A percentile compares a stretch with the other conserved stretches of the same genome.
These are phyloP conservation scores for Fusarium redolens DNA, from an alignment of 2,329 filamentous ascomycete genomes.

Conservation along the genomic window DNA sequence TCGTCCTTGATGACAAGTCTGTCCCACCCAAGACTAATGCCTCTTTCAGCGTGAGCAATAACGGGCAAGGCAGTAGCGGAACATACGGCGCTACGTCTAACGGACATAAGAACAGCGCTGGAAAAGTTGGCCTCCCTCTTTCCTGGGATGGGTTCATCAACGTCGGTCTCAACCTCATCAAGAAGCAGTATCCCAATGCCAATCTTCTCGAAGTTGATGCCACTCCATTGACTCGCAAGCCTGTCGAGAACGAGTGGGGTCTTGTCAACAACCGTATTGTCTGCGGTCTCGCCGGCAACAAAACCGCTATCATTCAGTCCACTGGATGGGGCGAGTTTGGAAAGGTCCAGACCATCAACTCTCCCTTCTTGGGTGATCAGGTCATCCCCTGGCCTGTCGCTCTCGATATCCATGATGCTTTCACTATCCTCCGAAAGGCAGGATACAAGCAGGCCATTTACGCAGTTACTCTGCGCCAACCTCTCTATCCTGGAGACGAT, in stretches of 20 bases:
- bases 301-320: constrained; percentile 23
- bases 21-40: neutral
- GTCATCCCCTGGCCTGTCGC: constrained; percentile 12
- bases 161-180: constrained; percentile 17
- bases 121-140: constrained; percentile 1
- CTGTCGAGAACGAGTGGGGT: constrained; percentile 20
- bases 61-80: neutral
- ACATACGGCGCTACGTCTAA: neutral
- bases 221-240: constrained; percentile 2
- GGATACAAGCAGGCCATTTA: constrained; percentile 12
- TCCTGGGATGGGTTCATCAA: constrained; percentile 29
- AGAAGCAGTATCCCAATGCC: constrained; percentile 11
- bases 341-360: constrained; percentile 10
- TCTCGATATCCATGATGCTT: constrained; percentile 14
- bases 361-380: constrained; percentile 1
- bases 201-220: constrained; percentile 21
- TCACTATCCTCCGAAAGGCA: constrained; percentile 20
- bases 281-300: constrained; percentile 7
- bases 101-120: neutral
- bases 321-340: constrained; percentile 22
- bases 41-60: constrained; percentile 2
- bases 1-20: neutral
- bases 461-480: constrained; percentile 20
- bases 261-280: constrained; percentile 27
- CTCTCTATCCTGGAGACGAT: constrained; percentile 12